Base-by-base conservation (phyloP, 140 eudicot species). In the Eryngium alpinum region DNA sequence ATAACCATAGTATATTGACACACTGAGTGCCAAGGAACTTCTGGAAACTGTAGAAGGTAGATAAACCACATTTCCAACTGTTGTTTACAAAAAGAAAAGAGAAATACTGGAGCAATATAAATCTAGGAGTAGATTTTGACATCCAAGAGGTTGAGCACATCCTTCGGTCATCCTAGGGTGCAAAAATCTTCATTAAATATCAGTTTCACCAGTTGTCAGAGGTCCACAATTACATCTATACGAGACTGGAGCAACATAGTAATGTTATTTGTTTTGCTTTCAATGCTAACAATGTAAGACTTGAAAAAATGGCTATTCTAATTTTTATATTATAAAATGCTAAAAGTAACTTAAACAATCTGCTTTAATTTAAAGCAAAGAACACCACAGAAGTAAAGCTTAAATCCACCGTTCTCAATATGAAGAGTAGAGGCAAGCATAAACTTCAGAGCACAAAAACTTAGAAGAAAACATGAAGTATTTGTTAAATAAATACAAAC, bases 401-500 rank as follows among this genome's bases (percentile, higher is more conserved):
- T 66, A 29, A 17, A 28, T n/a, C 11, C 6, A 62, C 69, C 11
- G 33, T 16, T 60, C n/a, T 22, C 13, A 78, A 22, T 73, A 78
- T 16, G 34, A 60, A 62, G 62, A 79, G n/a, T n/a, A n/a, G n/a
- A n/a, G n/a, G n/a, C 21, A 51, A 79, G 28, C 21, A 17, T 46
- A 5, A 51, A 14, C 73, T 31, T 69, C 63, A 22, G 33, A 16
- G 14, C 4, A 46, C 29, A 25, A 43, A 44, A 46, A n/a, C 59
- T 0, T 31, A 28, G 25, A 52, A 69, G 46, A 70, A 53, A 14
- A 38, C 4, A 17, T 46, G 27, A 67, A 28, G 10, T 9, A 63
- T 62, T 24, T 81, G 59, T 29, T 25, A 27, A 18, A 85, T 4
- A 38, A 38, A 38, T 38, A 38, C 24, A 70, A 70, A 70, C 89